Evolutionary conservation across 1,284 basidiomycete species (phyloP), one percentile per base, ranked within the genome.

Genomic region (Fomitopsis pinicola): DNA sequence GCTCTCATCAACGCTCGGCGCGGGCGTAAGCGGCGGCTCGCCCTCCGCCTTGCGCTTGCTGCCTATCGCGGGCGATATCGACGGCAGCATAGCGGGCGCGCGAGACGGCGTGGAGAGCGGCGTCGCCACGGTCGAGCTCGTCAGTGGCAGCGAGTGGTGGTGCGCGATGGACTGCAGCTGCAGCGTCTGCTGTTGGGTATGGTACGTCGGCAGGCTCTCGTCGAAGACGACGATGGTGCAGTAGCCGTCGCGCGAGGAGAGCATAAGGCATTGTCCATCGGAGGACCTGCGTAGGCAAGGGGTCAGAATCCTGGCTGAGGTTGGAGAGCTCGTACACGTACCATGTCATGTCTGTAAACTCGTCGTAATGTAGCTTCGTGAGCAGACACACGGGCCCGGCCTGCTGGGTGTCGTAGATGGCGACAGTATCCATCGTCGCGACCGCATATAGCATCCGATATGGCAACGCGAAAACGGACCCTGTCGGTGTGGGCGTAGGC

Each of bases 331-430:
- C 46, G 10, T 42, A 46, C 28, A 83, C 91, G 64, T 69, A 97
- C 97, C 97, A 99, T 50, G 91, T 86, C 77, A 98, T 82, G 77
- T 99, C 97, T 1, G 97, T 99, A 71, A 98, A 98, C 68, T 96
- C 94, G 63, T 97, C 94, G 73, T 98, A 99, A 77, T 99, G 97
- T 67, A 99, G 77, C 71, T 97, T 98, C 58, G 91, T 94, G 70
- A 99, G 86, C 69, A 98, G 82, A 73, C 94, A 96, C 48, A 98
- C 85, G 0, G 97, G 97, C 0, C 91, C 87, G 1, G 94, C 84
- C 77, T 99, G 97, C 75, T 99, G 97, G 3, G 97, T 98, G 74
- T 99, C 97, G 75, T 99, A 97, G 60, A 99, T 90, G 59, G 94
- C 85, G 26, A 99, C 89, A 1, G 93, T 91, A 73, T 99, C 97